Percentiles rank a stretch among this genome's conserved stretches.
These are phyloP conservation scores for Cunninghamia lanceolata DNA, from an alignment of 75 land plant species.

Conservation along the genomic window DNA sequence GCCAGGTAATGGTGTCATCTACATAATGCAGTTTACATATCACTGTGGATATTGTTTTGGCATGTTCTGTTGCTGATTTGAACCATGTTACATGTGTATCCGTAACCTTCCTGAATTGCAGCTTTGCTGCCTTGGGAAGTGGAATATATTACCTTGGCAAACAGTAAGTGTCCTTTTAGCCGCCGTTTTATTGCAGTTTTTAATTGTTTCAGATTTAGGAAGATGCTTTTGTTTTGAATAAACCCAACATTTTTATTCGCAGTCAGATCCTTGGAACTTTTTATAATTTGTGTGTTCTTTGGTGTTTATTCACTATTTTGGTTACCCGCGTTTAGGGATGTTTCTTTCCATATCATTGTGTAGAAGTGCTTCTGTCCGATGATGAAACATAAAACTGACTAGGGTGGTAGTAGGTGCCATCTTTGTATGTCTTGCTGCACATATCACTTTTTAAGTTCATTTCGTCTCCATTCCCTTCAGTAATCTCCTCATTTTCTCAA, in stretches of 20 bases:
- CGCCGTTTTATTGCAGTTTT: background rate
- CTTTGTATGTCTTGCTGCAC: background rate
- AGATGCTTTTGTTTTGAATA: too few species aligned
- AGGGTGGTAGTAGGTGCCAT: background rate
- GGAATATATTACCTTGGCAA: background rate
- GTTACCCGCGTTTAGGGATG: too few species aligned
- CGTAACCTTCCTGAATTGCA: background rate
- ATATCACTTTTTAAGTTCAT: background rate
- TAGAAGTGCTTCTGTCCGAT: background rate
- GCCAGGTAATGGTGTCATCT: too few species aligned
- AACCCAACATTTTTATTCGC: too few species aligned
- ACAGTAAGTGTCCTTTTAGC: too few species aligned
- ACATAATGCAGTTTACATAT: background rate
- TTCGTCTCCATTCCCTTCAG: background rate
- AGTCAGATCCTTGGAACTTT: background rate
- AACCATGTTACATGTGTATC: background rate
- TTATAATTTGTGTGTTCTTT: background rate
- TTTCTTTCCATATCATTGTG: background rate
- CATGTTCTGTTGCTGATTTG: background rate
- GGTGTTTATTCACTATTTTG: background rate
- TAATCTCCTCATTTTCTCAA: background rate
- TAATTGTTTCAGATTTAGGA: too few species aligned
- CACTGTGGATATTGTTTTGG: background rate
- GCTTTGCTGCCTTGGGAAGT: background rate
- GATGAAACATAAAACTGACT: conserved; percentile 1